These are phyloP conservation scores for Beauveria varroae DNA, from an alignment of 2,329 filamentous ascomycete species.

Conservation along the genomic window DNA sequence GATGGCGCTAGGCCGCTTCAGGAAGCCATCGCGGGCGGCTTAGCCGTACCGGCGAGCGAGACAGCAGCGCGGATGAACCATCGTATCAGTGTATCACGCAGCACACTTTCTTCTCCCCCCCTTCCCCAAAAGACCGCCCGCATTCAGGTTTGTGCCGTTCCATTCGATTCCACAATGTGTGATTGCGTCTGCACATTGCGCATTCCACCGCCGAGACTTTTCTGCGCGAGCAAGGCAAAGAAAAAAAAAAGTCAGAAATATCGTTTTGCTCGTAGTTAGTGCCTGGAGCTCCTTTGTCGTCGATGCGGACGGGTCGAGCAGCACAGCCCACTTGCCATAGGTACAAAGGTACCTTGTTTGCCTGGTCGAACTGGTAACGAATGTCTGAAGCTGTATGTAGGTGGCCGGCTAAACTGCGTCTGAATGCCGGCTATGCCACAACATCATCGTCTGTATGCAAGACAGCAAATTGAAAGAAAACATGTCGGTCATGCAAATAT, in stretches of 20 bases:
- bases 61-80: not conserved
- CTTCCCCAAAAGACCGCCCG: not conserved
- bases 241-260: not conserved
- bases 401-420: constrained; percentile 9
- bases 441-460: constrained; percentile 12
- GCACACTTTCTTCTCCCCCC: not conserved
- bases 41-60: not conserved
- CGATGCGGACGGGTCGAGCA: too few species aligned
- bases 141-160: not conserved
- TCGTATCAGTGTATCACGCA: not conserved
- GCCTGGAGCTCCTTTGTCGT: too few species aligned
- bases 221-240: not conserved
- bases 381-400: not conserved
- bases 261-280: too few species aligned
- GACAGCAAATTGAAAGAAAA: not conserved
- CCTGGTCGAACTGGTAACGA: not conserved
- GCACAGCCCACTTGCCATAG: not conserved
- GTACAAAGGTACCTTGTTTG: not conserved
- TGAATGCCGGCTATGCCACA: constrained; percentile 21
- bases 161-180: not conserved
- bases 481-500: not conserved
- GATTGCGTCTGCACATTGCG: constrained; percentile 2
- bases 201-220: not conserved
- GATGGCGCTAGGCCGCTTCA: constrained; percentile 18
- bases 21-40: not conserved